Evolutionary conservation across 1,139 yeast species (phyloP).

Genomic region (Candida neerlandica): DNA sequence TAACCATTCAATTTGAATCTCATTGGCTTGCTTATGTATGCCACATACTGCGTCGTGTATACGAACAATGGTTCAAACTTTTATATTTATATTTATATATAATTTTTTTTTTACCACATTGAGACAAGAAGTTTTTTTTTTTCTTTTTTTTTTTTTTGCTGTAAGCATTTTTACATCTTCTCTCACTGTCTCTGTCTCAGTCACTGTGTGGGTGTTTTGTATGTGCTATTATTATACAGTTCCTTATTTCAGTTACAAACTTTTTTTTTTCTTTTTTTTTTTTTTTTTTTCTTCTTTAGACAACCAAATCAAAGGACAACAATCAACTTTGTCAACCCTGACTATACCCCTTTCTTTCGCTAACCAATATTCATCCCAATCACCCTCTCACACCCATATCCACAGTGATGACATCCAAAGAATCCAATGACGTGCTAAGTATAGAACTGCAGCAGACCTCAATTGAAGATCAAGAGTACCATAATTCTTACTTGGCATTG

Average conservation of each 20-base stretch:
- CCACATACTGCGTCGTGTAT: background rate
- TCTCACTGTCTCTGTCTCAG: background rate
- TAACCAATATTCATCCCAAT: background rate
- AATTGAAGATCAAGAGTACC: constrained; percentile 17
- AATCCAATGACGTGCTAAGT: background rate
- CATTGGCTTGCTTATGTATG: background rate
- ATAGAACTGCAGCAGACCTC: background rate
- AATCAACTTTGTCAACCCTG: background rate
- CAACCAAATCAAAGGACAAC: background rate
- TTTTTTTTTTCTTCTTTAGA: background rate
- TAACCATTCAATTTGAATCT: background rate
- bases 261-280: background rate
- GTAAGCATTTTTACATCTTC: background rate
- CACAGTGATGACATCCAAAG: background rate
- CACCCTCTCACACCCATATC: background rate
- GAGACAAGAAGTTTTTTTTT: background rate
- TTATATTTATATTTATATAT: background rate
- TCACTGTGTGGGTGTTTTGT: too few species aligned
- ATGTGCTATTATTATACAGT: background rate
- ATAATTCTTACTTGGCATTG: constrained; percentile 29
- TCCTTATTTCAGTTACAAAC: background rate
- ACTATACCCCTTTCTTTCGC: background rate
- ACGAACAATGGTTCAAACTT: background rate
- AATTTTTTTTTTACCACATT: background rate
- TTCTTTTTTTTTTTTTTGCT: background rate